Percentiles rank a stretch among this genome's conserved stretches.
Conservation (phyloP, 176 grass and related monocot genomes). For the Oryza australiensis region DNA sequence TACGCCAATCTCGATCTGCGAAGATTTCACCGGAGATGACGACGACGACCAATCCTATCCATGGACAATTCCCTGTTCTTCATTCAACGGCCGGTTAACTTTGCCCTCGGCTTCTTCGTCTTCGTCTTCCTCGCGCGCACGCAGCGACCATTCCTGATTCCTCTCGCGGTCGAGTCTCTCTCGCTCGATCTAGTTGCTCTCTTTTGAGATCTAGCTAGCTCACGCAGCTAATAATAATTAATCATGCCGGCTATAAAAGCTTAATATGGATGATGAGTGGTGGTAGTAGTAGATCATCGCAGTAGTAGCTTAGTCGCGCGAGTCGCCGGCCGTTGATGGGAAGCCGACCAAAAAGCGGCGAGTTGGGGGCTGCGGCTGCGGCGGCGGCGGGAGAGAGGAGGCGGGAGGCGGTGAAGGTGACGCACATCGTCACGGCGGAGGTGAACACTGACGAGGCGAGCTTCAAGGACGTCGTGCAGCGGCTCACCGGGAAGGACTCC, state of each 20-base stretch:
- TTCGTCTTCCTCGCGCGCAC: conserved; percentile 8
- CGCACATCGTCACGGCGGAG: conserved; percentile 41
- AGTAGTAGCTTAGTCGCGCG: no score
- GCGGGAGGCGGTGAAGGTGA: conserved; percentile 31
- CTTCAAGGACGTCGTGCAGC: conserved; percentile 51
- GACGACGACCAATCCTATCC: not conserved
- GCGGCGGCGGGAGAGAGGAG: not conserved
- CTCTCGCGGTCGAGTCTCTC: not conserved
- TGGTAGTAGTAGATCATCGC: not conserved
- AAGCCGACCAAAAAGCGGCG: not conserved
- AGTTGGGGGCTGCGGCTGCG: not conserved
- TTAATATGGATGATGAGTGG: no score
- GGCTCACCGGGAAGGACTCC: conserved; percentile 55
- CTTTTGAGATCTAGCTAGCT: not conserved
- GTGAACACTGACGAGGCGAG: conserved; percentile 44
- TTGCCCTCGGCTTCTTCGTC: not conserved
- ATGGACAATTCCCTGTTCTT: not conserved
- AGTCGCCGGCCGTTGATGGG: not conserved
- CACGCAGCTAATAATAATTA: no score
- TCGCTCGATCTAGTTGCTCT: not conserved
- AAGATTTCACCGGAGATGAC: no score
- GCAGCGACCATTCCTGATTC: conserved; percentile 27
- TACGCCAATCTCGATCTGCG: no score
- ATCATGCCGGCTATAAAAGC: no score
- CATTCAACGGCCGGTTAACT: conserved; percentile 18